Evolutionary conservation across 129 eudicot genomes (phyloP), one percentile per base, ranked within the genome.

Genomic region (Pseudognaphalium luteoalbum): DNA sequence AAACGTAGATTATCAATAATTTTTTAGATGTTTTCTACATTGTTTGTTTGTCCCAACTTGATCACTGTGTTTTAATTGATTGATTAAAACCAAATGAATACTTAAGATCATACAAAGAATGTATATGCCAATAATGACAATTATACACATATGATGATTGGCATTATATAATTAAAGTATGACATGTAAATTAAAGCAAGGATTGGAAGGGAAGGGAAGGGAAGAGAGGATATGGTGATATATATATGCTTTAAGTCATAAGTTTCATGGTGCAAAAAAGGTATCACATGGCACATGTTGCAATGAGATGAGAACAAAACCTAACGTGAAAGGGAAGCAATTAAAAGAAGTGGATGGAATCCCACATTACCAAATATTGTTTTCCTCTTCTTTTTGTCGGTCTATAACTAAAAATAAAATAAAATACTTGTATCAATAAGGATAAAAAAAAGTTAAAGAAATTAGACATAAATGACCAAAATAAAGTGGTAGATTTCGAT

Each of bases 251-350:
- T 76, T 66, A 76, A 76, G 80, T 65, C 65, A 76, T 66, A 76
- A 76, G 80, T 41, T 52, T 66, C 54, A 75, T 65, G 80, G 72
- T 17, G 80, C 81, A 81, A 77, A 81, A 51, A 81, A 65, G 78
- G 76, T 33, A 64, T 68, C 77, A 76, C 73, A 76, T 76, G 85
- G 80, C 78, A 81, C 74, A 76, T 70, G 84, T 75, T 61, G 77
- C 50, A 69, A 76, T 70, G 78, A 81, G 52, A 81, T 71, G 65
- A 76, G 81, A 81, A 81, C 85, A 81, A 81, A 81, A 72, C 85
- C 47, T 76, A 76, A 71, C 85, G 85, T 81, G 85, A 76, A 81
- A 81, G 85, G 60, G 74, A 81, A 81, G 85, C 70, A 76, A 47
- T 14, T 14, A 11, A 47, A 80, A 47, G 75, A 80, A 80, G 70